These are phyloP conservation scores for Gnaphalium uliginosum DNA, from an alignment of 129 eudicot genomes.

Conservation along the genomic window DNA sequence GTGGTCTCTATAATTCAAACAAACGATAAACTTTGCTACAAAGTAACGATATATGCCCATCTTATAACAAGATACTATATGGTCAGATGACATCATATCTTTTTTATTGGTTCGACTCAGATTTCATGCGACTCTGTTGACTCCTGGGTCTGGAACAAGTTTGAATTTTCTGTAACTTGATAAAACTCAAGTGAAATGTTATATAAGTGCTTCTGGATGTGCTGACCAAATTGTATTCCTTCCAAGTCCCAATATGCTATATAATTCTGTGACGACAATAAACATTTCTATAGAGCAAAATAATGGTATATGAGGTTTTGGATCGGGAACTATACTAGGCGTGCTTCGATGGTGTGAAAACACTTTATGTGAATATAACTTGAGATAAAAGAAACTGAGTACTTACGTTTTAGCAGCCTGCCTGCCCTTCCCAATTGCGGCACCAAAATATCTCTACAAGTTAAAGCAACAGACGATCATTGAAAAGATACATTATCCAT, in stretches of 20 bases:
- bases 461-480: slow-evolving; percentile 20
- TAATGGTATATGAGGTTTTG: slow-evolving; percentile 6
- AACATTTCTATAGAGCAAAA: not conserved
- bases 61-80: not conserved
- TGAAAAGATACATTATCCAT: not conserved
- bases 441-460: slow-evolving; percentile 87
- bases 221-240: slow-evolving; percentile 11
- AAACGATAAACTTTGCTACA: not conserved
- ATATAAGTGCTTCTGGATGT: slow-evolving; percentile 5
- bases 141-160: too few species aligned
- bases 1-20: not conserved
- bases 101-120: not conserved
- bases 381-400: not conserved
- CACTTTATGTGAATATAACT: slow-evolving; percentile 1
- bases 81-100: not conserved
- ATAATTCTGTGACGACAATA: slow-evolving; percentile 3
- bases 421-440: slow-evolving; percentile 96
- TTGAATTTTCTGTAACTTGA: slow-evolving; percentile 3
- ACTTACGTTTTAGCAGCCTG: slow-evolving; percentile 99
- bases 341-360: too few species aligned
- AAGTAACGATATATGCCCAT: slow-evolving; percentile 8
- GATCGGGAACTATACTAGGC: not conserved
- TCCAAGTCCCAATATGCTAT: not conserved
- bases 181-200: slow-evolving; percentile 17
- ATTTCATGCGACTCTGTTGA: not conserved